Percentiles rank a stretch among this genome's conserved stretches.
Conservation (phyloP, 164 flowering plant species). For the Litsea cubeba region DNA sequence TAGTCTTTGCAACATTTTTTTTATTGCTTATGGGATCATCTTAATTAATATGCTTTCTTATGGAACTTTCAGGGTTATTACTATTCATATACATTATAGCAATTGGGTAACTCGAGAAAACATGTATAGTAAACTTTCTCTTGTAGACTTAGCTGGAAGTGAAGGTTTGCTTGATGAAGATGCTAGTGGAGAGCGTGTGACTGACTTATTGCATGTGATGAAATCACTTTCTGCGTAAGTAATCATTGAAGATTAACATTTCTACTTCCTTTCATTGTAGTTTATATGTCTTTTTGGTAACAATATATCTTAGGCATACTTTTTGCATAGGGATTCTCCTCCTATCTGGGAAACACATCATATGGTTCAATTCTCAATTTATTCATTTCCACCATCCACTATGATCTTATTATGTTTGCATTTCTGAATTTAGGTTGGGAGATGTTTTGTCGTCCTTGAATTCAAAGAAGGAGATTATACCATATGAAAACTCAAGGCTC, state of each 20-base stretch:
- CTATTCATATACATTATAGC: slow-evolving; percentile 68
- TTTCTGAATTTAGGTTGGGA: slow-evolving; percentile 55
- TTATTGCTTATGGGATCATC: neutral
- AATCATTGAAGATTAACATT: neutral
- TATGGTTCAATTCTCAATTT: neutral
- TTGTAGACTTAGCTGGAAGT: slow-evolving; percentile 97
- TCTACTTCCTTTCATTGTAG: neutral
- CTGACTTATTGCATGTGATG: slow-evolving; percentile 85
- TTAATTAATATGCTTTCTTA: neutral
- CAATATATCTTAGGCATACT: neutral
- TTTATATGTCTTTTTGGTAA: too few species aligned
- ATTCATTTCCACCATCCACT: neutral
- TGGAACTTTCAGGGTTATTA: slow-evolving; percentile 54
- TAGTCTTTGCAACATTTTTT: too few species aligned
- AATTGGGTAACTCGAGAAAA: slow-evolving; percentile 73
- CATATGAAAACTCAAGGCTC: slow-evolving; percentile 80
- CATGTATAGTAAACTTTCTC: slow-evolving; percentile 82
- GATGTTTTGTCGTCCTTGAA: slow-evolving; percentile 87
- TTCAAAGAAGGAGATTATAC: slow-evolving; percentile 72
- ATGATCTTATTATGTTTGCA: slow-evolving; percentile 2
- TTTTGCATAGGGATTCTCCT: neutral
- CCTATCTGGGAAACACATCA: neutral
- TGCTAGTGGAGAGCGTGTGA: slow-evolving; percentile 78
- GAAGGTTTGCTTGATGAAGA: slow-evolving; percentile 57
- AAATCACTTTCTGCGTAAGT: slow-evolving; percentile 96